Percentiles rank a stretch among this genome's conserved stretches.
Evolutionary conservation across 345 rosid genomes (phyloP).

Genomic region (Abelmoschus esculentus): DNA sequence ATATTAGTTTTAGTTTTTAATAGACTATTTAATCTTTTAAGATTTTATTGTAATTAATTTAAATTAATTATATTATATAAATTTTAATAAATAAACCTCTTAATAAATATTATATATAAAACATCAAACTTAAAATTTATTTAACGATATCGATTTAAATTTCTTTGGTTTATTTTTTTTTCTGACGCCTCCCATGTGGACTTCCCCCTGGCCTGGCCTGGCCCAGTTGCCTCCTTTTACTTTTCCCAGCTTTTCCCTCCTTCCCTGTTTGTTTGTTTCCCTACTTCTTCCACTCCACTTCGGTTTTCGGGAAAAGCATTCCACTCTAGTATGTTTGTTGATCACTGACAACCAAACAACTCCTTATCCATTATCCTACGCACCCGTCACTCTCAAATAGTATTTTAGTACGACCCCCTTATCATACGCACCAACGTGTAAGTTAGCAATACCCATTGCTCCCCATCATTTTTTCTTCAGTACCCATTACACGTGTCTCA

Average conservation of each 20-base stretch:
- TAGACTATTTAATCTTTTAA: no score
- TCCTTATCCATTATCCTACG: conserved; percentile 24
- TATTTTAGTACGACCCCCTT: conserved; percentile 2
- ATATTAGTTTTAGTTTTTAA: no score
- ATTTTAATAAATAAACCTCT: no score
- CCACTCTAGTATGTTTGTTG: conserved; percentile 12
- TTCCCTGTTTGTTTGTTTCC: background rate
- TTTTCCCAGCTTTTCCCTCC: background rate
- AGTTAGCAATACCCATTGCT: conserved; percentile 13
- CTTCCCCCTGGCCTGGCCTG: background rate
- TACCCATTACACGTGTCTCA: conserved; percentile 33
- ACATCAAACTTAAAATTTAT: no score
- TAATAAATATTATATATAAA: no score
- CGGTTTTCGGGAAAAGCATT: conserved; percentile 41
- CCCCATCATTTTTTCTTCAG: background rate
- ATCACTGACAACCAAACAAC: conserved; percentile 22
- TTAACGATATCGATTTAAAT: no score
- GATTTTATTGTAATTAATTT: no score
- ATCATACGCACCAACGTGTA: conserved; percentile 26
- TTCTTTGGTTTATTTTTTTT: background rate
- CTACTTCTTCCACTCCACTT: background rate
- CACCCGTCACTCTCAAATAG: background rate
- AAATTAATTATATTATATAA: no score
- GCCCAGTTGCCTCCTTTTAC: background rate
- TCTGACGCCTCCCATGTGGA: background rate